A percentile compares a stretch with the other conserved stretches of the same genome.
Conservation (phyloP, 169 alveolate genomes). For the Plasmodium knowlesi region DNA sequence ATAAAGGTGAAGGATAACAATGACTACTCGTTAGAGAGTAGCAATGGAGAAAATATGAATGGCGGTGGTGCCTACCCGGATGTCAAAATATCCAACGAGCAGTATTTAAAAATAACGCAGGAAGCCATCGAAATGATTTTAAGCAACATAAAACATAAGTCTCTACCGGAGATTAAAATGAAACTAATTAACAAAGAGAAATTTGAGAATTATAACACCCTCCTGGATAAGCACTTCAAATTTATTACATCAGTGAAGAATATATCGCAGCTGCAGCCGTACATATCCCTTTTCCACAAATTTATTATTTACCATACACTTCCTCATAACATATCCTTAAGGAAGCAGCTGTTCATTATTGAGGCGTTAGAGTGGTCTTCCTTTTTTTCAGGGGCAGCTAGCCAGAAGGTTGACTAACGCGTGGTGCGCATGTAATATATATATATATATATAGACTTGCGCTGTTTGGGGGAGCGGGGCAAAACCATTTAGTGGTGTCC, state of each 20-base stretch:
- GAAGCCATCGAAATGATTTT: constrained; percentile 75
- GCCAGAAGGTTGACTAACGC: constrained; percentile 50
- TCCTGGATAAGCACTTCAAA: constrained; percentile 66
- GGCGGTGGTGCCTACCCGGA: constrained; percentile 5
- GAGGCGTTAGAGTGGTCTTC: constrained; percentile 74
- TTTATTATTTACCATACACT: constrained; percentile 63
- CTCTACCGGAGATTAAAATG: constrained; percentile 59
- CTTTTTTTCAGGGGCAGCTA: constrained; percentile 61
- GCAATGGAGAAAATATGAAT: constrained; percentile 10
- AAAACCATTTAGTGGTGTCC: not conserved
- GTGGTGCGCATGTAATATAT: not conserved
- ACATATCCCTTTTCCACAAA: constrained; percentile 57
- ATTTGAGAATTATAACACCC: constrained; percentile 65
- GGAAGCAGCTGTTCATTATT: constrained; percentile 59
- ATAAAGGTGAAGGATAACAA: constrained; percentile 12
- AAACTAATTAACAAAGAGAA: constrained; percentile 48
- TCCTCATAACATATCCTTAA: constrained; percentile 62
- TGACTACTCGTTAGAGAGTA: constrained; percentile 6
- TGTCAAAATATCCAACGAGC: constrained; percentile 62
- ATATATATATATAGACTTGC: not conserved
- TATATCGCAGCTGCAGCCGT: constrained; percentile 50
- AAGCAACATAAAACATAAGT: constrained; percentile 57
- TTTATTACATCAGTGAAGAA: constrained; percentile 61
- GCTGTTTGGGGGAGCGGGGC: not conserved
- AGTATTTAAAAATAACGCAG: constrained; percentile 58